These are phyloP conservation scores for Eustoma russellianum DNA, from an alignment of 257 asterid species.

Conservation along the genomic window DNA sequence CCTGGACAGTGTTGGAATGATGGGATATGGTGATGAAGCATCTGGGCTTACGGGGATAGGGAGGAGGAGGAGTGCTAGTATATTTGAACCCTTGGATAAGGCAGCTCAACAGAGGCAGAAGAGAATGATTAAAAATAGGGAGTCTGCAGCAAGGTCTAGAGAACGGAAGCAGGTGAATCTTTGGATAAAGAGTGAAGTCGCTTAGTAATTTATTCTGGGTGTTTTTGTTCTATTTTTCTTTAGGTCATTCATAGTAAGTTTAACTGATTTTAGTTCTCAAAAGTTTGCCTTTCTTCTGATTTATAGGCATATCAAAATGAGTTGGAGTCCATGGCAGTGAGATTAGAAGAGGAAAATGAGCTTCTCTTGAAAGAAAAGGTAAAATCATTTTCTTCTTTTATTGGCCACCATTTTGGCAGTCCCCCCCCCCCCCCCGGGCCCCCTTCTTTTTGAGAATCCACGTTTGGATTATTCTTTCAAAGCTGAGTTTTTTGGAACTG, in stretches of 20 bases:
- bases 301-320: too few species aligned
- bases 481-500: not conserved
- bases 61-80: constrained; percentile 38
- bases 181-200: not conserved
- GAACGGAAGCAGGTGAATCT: constrained; percentile 87
- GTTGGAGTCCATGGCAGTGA: constrained; percentile 63
- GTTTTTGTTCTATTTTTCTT: too few species aligned
- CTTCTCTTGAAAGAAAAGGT: constrained; percentile 67
- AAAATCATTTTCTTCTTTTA: not conserved
- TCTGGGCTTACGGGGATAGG: constrained; percentile 24
- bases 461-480: not conserved
- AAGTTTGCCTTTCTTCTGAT: too few species aligned
- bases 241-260: too few species aligned
- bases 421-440: too few species aligned
- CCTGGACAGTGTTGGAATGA: constrained; percentile 12
- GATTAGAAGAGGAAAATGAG: constrained; percentile 80
- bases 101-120: constrained; percentile 44
- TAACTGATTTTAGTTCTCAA: too few species aligned
- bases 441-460: not conserved
- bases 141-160: constrained; percentile 96
- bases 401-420: not conserved
- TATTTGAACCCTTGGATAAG: constrained; percentile 80
- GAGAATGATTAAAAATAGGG: constrained; percentile 98
- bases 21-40: constrained; percentile 19
- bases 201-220: too few species aligned